Conservation (phyloP, 1,139 yeast genomes). For the Lodderomyces metapsilosis region DNA sequence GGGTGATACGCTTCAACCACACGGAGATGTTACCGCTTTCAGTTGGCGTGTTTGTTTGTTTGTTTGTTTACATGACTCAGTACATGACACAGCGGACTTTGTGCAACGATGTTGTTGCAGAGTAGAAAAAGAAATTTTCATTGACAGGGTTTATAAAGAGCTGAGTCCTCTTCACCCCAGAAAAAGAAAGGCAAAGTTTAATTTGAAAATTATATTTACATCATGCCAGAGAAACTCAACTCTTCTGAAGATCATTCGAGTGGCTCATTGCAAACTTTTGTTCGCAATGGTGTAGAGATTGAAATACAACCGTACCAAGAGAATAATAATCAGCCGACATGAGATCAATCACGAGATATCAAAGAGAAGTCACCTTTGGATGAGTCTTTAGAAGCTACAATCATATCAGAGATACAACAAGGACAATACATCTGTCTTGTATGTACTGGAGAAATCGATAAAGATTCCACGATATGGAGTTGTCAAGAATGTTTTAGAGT, state of each 20-base stretch:
- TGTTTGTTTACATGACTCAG: too few species aligned
- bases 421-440: constrained; percentile 78
- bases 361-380: constrained; percentile 14
- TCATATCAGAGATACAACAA: constrained; percentile 54
- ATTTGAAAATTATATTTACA: background rate
- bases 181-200: too few species aligned
- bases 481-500: constrained; percentile 73
- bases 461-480: constrained; percentile 68
- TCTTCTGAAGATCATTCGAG: background rate
- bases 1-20: too few species aligned
- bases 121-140: background rate
- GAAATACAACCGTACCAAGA: constrained; percentile 4
- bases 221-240: background rate
- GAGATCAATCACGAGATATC: background rate
- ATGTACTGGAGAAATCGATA: constrained; percentile 78
- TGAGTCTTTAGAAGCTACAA: constrained; percentile 39
- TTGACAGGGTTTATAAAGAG: background rate
- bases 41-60: background rate
- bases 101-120: too few species aligned
- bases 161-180: too few species aligned
- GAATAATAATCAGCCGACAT: background rate
- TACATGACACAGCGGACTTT: too few species aligned
- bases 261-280: constrained; percentile 3
- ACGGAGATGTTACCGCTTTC: too few species aligned
- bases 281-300: constrained; percentile 4